A percentile compares a stretch with the other conserved stretches of the same genome.
phyloP scores from a whole-genome alignment of 108 stramenopile genomes.

The Pseudonitzschia delicatissima region DNA sequence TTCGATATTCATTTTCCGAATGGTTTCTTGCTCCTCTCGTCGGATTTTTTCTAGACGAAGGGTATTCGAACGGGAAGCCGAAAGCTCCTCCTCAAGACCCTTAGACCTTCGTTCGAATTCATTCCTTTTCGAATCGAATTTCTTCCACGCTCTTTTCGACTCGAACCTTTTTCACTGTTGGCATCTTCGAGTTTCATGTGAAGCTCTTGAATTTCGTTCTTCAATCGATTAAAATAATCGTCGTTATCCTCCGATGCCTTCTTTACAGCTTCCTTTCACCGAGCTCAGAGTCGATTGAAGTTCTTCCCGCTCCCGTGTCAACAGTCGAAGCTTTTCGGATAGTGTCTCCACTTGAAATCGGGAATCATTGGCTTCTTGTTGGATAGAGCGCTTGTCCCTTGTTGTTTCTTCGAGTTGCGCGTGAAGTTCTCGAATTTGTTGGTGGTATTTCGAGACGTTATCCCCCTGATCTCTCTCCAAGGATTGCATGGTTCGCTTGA shows the following conservation, averaged over 20 bases:
- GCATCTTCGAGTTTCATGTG: conserved; percentile 9
- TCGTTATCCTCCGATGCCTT: conserved; percentile 6
- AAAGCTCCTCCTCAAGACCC: conserved; percentile 11
- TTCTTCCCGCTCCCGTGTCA: conserved; percentile 10
- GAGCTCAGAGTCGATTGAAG: conserved; percentile 3
- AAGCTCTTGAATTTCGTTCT: conserved; percentile 6
- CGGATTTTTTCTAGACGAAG: background rate
- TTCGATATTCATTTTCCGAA: conserved; percentile 1
- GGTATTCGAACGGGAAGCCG: background rate
- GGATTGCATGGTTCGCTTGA: background rate
- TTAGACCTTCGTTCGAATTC: conserved; percentile 9
- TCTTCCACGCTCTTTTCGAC: conserved; percentile 11
- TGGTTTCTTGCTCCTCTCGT: background rate
- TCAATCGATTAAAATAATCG: background rate
- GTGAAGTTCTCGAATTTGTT: conserved; percentile 12
- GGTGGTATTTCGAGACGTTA: background rate
- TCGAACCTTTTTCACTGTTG: background rate
- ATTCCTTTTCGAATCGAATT: conserved; percentile 3
- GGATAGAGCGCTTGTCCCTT: conserved; percentile 1
- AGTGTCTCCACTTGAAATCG: conserved; percentile 8
- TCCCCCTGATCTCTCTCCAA: background rate
- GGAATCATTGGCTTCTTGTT: conserved; percentile 15
- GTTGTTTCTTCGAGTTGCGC: background rate
- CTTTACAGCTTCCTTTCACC: conserved; percentile 5
- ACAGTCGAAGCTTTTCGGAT: background rate